Evolutionary conservation across 306 rosid genomes (phyloP), one percentile per base, ranked within the genome.

Genomic region (Sechiopsis laciniata): DNA sequence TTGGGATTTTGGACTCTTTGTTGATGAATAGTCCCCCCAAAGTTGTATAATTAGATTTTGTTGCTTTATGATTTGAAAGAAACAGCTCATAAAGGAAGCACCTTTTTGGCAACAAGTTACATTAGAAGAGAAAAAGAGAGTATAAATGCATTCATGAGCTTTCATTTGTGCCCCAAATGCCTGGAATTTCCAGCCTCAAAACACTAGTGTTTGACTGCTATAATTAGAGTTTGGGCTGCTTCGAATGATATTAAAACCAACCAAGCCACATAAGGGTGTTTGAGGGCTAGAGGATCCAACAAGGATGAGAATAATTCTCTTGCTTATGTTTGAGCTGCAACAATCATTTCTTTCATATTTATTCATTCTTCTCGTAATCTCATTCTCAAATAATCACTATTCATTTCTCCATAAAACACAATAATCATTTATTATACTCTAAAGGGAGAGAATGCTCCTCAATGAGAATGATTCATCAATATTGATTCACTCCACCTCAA

Each of bases 141-240:
- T 53, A 82, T 80, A 46, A 75, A 56, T 24, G 56, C 32, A 67
- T 63, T 80, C 61, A 80, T 13, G 5, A 37, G 48, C 80, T 66
- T 82, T 21, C 81, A 80, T 62, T 58, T 85, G 19, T 75, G 1
- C 10, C 76, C 81, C 70, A 85, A 70, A 46, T 80, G 86, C 45
- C 84, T 82, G 79, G 19, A 77, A 55, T 26, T 51, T 67, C 55
- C 21, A 50, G 20, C 32, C 55, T 66, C 10, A 45, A 17, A n/a
- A 8, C 14, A 16, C 26, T n/a, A n/a, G n/a, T n/a, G n/a, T n/a
- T n/a, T n/a, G n/a, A n/a, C n/a, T n/a, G n/a, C n/a, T n/a, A n/a
- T n/a, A n/a, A n/a, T n/a, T n/a, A n/a, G n/a, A n/a, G n/a, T n/a
- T n/a, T n/a, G n/a, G n/a, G 8, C 24, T 37, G 29, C 11, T 64